These are phyloP conservation scores for Xanthoceras sorbifolium DNA, from an alignment of 345 rosid genomes.

Conservation along the genomic window DNA sequence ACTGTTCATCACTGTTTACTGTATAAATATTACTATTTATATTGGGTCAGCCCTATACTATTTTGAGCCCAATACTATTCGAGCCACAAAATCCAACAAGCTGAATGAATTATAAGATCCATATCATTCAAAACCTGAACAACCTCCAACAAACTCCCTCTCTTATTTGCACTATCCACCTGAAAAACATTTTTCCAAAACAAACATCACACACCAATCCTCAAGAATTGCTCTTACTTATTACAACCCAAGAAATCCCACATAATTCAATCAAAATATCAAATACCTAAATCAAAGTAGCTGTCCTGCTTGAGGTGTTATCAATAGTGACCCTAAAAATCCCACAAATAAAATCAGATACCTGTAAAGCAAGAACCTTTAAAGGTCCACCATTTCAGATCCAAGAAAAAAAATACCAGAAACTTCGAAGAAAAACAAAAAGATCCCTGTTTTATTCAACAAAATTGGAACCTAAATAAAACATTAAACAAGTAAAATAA, in stretches of 20 bases:
- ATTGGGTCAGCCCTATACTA: no score
- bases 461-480: conserved; percentile 4
- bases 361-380: conserved; percentile 18
- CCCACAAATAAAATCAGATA: conserved; percentile 20
- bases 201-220: not conserved
- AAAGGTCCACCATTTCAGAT: conserved; percentile 15
- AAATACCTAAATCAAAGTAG: conserved; percentile 68
- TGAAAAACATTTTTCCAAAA: conserved; percentile 20
- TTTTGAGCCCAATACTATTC: no score
- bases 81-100: no score
- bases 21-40: no score
- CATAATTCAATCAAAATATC: conserved; percentile 12
- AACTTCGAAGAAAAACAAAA: conserved; percentile 15
- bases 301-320: conserved; percentile 55
- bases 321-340: conserved; percentile 71
- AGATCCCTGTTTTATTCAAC: conserved; percentile 19
- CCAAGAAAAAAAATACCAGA: conserved; percentile 5
- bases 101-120: conserved; percentile 65
- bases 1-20: no score
- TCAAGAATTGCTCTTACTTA: conserved; percentile 11
- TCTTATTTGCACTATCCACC: conserved; percentile 81
- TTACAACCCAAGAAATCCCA: conserved; percentile 6
- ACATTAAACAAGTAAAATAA: not conserved
- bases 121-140: conserved; percentile 83
- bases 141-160: conserved; percentile 76